Evolutionary conservation across 257 asterid species (phyloP), one percentile per base, ranked within the genome.

Genomic region (Solanum pinnatisectum): DNA sequence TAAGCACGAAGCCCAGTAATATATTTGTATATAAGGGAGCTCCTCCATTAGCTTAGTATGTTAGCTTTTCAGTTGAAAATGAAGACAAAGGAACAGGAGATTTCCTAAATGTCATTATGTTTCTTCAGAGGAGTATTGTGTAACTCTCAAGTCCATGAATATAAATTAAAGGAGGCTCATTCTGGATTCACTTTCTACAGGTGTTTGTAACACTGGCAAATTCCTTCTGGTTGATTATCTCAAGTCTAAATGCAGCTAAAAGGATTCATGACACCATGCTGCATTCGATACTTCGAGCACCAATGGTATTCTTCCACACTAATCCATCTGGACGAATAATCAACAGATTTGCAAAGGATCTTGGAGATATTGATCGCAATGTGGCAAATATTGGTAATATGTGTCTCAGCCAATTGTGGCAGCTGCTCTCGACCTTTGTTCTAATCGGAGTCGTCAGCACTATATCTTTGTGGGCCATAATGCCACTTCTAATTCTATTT

Each of bases 241-340:
- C 98, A 65, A 95, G 96, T 91, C 93, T 95, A 18, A 89, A 87
- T 81, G 98, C 98, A 18, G 93, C 98, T 39, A 93, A 90, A 90
- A 90, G 93, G 83, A 93, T 95, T 88, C 98, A 95, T 73, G 96
- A 95, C 79, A 91, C 95, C 37, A 95, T 95, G 98, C 88, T 95
- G 23, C 84, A 46, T 87, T 89, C 97, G 87, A 91, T 94, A 84
- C 93, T 95, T 86, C 91, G 94, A 91, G 98, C 98, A 89, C 97
- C 98, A 76, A 95, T 95, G 98, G 93, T 92, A 25, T 95, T 95
- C 92, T 95, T 95, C 93, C 98, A 95, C 40, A 95, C 98, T 49
- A 95, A 95, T 88, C 98, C 98, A 12, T 90, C 91, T 70, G 98
- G 98, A 59, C 94, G 98, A 42, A 92, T 95, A 56, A 95, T 95